phyloP scores from a whole-genome alignment of 73 alveolate species.

The Stentor roeselii region DNA sequence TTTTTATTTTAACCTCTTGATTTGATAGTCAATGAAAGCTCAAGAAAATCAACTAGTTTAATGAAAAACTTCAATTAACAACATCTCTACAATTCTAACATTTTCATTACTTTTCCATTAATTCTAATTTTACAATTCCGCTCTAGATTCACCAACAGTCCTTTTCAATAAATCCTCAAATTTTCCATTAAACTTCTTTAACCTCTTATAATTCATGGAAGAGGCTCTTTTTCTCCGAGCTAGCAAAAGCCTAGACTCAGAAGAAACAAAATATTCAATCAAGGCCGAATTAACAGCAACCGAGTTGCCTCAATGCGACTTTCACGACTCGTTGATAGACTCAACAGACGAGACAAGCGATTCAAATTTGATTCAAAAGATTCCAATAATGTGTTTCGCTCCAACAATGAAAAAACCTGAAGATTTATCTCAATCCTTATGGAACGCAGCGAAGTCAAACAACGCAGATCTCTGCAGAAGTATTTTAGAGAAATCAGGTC shows the following conservation, averaged over 20 bases:
- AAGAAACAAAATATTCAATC: not conserved
- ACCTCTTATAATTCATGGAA: too few species aligned
- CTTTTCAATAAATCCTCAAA: too few species aligned
- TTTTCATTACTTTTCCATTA: too few species aligned
- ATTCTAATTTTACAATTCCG: too few species aligned
- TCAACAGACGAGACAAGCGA: not conserved
- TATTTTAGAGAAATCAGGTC: not conserved
- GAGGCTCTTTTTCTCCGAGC: too few species aligned
- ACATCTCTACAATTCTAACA: too few species aligned
- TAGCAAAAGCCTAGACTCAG: not conserved
- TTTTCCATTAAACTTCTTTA: too few species aligned
- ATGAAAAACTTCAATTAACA: too few species aligned
- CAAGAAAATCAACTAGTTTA: too few species aligned
- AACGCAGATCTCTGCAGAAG: conserved; percentile 1
- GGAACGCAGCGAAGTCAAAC: not conserved
- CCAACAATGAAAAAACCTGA: not conserved
- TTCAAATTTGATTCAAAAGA: not conserved
- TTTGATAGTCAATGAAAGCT: too few species aligned
- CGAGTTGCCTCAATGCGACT: not conserved
- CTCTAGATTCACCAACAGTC: too few species aligned
- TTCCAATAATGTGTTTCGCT: not conserved
- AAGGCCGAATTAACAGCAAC: not conserved
- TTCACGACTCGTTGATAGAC: not conserved
- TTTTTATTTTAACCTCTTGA: too few species aligned
- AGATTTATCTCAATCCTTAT: not conserved